Percentiles rank a stretch among this genome's conserved stretches.
Conservation (phyloP, 2,329 filamentous ascomycete genomes). For the Beauveria varroae region DNA sequence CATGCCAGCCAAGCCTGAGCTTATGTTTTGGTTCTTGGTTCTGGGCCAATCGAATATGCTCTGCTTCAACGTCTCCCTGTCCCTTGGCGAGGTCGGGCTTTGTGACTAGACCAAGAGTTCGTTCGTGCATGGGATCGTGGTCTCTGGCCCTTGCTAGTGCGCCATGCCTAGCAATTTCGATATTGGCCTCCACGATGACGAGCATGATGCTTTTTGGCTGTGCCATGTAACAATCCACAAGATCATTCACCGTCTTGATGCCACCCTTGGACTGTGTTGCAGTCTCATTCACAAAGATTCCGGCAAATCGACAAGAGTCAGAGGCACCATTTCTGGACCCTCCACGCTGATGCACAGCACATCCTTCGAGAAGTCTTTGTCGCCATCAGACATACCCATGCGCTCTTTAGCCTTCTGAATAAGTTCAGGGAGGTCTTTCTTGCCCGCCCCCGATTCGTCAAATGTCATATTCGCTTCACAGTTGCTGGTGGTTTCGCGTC, state of each 20-base stretch:
- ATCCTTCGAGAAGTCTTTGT: conserved; percentile 34
- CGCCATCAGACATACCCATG: conserved; percentile 36
- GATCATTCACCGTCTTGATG: conserved; percentile 24
- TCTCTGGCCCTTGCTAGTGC: conserved; percentile 37
- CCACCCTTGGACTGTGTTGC: conserved; percentile 24
- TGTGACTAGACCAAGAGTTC: conserved; percentile 51
- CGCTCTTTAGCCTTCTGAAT: conserved; percentile 42
- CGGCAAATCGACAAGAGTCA: conserved; percentile 50
- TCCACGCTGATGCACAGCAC: conserved; percentile 39
- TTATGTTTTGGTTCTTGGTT: conserved; percentile 21
- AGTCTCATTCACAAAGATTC: conserved; percentile 29
- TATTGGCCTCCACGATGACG: conserved; percentile 42
- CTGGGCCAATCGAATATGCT: conserved; percentile 24
- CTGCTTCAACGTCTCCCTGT: conserved; percentile 27
- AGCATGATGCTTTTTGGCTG: conserved; percentile 52
- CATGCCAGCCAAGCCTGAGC: conserved; percentile 40
- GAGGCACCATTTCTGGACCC: conserved; percentile 34
- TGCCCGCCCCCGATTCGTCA: conserved; percentile 27
- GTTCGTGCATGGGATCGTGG: conserved; percentile 33
- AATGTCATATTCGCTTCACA: conserved; percentile 17
- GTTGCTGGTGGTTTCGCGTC: conserved; percentile 19
- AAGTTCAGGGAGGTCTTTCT: conserved; percentile 36
- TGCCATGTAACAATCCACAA: conserved; percentile 47
- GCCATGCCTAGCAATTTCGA: conserved; percentile 43
- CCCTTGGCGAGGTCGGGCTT: conserved; percentile 39